phyloP scores from a whole-genome alignment of 805 yeast species.

The Pichia heedii region DNA sequence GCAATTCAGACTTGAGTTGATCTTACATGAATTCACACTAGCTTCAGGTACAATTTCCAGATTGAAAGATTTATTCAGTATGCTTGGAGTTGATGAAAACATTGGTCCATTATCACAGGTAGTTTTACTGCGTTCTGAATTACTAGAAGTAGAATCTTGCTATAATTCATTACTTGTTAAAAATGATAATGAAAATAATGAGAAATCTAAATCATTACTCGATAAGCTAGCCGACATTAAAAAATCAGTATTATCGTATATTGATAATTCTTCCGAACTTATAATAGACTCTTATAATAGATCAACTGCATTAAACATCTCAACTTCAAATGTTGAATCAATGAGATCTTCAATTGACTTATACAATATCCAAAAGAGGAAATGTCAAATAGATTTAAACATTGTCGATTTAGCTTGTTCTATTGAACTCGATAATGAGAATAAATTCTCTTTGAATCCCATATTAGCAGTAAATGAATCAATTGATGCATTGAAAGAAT shows the following conservation, averaged over 20 bases:
- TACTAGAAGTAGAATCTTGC: constrained; percentile 3
- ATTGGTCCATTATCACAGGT: constrained; percentile 2
- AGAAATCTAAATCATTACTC: not conserved
- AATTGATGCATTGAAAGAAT: constrained; percentile 21
- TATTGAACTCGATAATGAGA: not conserved
- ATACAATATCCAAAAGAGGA: constrained; percentile 2
- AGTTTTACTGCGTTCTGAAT: constrained; percentile 1
- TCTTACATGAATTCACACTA: constrained; percentile 6
- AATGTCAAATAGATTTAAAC: constrained; percentile 2
- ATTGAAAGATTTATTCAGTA: constrained; percentile 9
- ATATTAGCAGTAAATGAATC: constrained; percentile 3
- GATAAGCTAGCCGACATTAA: constrained; percentile 2
- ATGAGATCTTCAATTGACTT: constrained; percentile 3
- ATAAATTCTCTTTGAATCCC: not conserved
- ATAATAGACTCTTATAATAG: constrained; percentile 8
- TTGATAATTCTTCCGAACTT: constrained; percentile 8
- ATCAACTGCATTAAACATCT: constrained; percentile 3
- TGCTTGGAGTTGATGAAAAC: constrained; percentile 5
- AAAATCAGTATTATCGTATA: constrained; percentile 3
- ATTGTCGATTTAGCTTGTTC: not conserved
- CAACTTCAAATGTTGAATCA: constrained; percentile 4
- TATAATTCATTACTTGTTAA: not conserved
- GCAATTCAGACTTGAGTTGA: constrained; percentile 10
- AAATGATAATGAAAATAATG: not conserved
- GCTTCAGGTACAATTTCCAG: constrained; percentile 9